Base-by-base conservation (phyloP, 345 rosid species). In the Melastoma malabathricum region DNA sequence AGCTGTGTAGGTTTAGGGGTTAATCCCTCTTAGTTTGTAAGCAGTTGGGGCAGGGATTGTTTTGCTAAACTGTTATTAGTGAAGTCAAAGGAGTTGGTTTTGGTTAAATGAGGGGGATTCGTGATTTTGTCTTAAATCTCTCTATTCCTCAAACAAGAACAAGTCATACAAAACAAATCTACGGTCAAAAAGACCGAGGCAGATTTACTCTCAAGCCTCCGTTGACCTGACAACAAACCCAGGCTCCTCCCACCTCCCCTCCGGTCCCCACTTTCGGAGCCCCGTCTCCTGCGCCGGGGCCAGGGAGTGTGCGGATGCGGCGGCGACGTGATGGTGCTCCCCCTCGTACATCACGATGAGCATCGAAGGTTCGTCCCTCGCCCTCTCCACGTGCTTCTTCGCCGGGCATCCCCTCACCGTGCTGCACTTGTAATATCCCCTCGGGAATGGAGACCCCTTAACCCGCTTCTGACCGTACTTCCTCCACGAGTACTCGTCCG, bases 381-480 rank as follows among this genome's bases (percentile, higher is more conserved):
- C 94, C 52, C 98, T 66, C 65, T 90, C 98, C 67, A 90, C 98
- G 71, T 90, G 98, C 60, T 90, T 90, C 81, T 92, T 80, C 3
- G 98, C 98, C 0, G 98, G 96, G 58, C 98, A 90, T 6, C 85
- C 94, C 68, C 87, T 69, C 49, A 84, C 39, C 2, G 83, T 75
- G 57, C 96, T 90, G 65, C 98, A 90, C 78, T 80, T 86, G 69
- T 90, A 90, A 51, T 90, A 90, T 17, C 96, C 96, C 55, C 97
- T 89, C 72, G 98, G 96, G 63, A 76, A 81, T 1, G 98, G 96
- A 1, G 98, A 87, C 10, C 98, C 98, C 54, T 87, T 90, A 66
- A 90, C 87, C 46, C 96, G 98, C 71, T 90, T 90, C 48, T 90
- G 96, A 13, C 98, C 98, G 60, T 90, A 90, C 65, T 90, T 90